These are phyloP conservation scores for Talinum fruticosum DNA, from an alignment of 148 eudicot species.

Conservation along the genomic window DNA sequence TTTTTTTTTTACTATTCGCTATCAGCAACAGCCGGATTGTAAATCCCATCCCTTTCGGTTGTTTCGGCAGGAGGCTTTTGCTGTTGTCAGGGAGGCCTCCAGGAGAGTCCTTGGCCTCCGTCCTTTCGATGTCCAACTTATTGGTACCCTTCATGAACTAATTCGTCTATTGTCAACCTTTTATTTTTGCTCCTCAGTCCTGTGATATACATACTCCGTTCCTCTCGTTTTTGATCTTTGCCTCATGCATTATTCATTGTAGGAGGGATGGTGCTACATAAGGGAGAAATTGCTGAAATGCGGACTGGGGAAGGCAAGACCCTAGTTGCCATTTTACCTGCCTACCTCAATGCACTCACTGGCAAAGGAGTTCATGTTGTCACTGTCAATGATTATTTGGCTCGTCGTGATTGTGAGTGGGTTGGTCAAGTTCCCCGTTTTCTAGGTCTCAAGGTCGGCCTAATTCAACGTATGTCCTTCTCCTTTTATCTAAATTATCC, in stretches of 20 bases:
- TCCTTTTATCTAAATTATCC: neutral
- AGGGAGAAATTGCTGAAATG: constrained; percentile 97
- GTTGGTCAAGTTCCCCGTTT: constrained; percentile 99
- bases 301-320: constrained; percentile 99
- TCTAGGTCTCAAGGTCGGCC: constrained; percentile 96
- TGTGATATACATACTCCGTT: no score
- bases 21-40: no score
- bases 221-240: no score
- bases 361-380: constrained; percentile 93
- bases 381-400: constrained; percentile 96
- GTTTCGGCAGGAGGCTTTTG: constrained; percentile 77
- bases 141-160: constrained; percentile 37
- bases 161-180: neutral
- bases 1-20: neutral
- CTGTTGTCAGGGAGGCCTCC: constrained; percentile 94
- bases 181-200: neutral
- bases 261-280: constrained; percentile 98
- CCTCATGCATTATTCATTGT: neutral
- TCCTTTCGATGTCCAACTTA: constrained; percentile 92
- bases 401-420: constrained; percentile 99
- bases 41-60: neutral
- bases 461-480: constrained; percentile 79
- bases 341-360: constrained; percentile 82
- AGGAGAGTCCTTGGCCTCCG: constrained; percentile 93
- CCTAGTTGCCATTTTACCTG: constrained; percentile 91